phyloP scores from a whole-genome alignment of 2,329 filamentous ascomycete species.

The Pyricularia sp. region DNA sequence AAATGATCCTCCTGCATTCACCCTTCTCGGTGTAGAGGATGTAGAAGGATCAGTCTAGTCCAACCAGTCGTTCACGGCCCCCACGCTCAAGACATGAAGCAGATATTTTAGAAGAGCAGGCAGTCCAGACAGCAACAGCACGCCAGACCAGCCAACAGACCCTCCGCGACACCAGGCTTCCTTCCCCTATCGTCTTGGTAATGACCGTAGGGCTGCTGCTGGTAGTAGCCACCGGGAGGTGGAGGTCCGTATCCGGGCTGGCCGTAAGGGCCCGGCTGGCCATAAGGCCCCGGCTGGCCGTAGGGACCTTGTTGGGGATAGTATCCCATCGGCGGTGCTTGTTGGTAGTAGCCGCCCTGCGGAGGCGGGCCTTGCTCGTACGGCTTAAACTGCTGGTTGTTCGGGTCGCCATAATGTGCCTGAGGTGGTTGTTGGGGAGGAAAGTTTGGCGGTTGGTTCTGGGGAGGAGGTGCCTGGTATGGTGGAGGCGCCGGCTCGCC shows the following conservation, averaged over 20 bases:
- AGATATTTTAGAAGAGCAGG: slow-evolving; percentile 35
- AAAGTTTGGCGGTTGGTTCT: slow-evolving; percentile 1
- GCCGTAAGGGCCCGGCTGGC: slow-evolving; percentile 20
- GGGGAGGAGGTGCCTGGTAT: slow-evolving; percentile 26
- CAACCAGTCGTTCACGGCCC: neutral
- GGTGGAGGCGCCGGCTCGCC: slow-evolving; percentile 34
- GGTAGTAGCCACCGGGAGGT: slow-evolving; percentile 18
- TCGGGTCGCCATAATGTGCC: slow-evolving; percentile 7
- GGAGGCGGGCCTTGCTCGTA: slow-evolving; percentile 18
- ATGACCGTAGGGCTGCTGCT: slow-evolving; percentile 15
- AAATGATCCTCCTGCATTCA: neutral
- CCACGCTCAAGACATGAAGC: neutral
- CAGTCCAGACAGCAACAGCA: slow-evolving; percentile 51
- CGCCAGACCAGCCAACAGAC: slow-evolving; percentile 39
- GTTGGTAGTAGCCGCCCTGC: slow-evolving; percentile 28
- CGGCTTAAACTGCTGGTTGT: slow-evolving; percentile 10
- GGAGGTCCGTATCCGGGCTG: slow-evolving; percentile 21
- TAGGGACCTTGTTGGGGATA: slow-evolving; percentile 21
- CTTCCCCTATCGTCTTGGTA: slow-evolving; percentile 21
- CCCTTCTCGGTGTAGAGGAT: neutral
- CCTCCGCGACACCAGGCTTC: slow-evolving; percentile 27
- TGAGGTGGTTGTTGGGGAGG: neutral
- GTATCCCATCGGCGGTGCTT: slow-evolving; percentile 33
- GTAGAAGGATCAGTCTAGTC: neutral
- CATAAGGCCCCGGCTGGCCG: slow-evolving; percentile 24